Base-by-base conservation (phyloP, 345 rosid genomes). In the Stellera chamaejasme region DNA sequence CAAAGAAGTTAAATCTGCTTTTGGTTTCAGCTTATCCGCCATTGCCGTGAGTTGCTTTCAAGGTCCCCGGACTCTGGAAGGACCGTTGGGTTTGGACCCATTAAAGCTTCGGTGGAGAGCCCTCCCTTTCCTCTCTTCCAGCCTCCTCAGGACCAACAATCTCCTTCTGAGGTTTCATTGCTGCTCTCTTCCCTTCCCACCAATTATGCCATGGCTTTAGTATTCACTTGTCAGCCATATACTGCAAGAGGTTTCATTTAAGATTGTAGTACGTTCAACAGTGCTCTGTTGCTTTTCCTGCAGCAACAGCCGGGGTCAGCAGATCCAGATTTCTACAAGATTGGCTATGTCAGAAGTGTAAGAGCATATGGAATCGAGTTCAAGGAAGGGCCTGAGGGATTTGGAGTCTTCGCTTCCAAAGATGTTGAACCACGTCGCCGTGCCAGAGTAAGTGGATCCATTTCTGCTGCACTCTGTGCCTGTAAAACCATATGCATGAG, bases 281-380 rank as follows among this genome's bases (percentile, higher is more conserved):
- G 5, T 32, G 9, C 39, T 32, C 39, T 32, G 9, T 32, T 32
- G 39, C 39, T 32, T 32, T 32, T 32, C 39, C 39, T 32, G 9
- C 39, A 32, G 9, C 39, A 28, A 43, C 60, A 67, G 75, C 36
- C 72, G 59, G 93, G 88, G 66, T 78, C 82, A 44, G 96, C 85
- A 51, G 98, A 88, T 72, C 95, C 96, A 4, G 98, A 88, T 70
- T 92, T 88, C 67, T 92, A 85, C 77, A 92, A 75, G 80, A 92
- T 92, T 50, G 98, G 98, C 9, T 88, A 74, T 71, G 88, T 69
- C 64, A 69, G 96, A 62, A 77, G 83, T 49, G 71, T 88, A 83
- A 84, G 93, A 74, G 96, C 96, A 54, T 86, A 85, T 72, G 96
- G 98, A 27, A 69, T 92, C 65, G 87, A 84, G 57, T 92, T 86